Evolutionary conservation across 352 stramenopile genomes (phyloP).

Genomic region (Pythium phragmitis): DNA sequence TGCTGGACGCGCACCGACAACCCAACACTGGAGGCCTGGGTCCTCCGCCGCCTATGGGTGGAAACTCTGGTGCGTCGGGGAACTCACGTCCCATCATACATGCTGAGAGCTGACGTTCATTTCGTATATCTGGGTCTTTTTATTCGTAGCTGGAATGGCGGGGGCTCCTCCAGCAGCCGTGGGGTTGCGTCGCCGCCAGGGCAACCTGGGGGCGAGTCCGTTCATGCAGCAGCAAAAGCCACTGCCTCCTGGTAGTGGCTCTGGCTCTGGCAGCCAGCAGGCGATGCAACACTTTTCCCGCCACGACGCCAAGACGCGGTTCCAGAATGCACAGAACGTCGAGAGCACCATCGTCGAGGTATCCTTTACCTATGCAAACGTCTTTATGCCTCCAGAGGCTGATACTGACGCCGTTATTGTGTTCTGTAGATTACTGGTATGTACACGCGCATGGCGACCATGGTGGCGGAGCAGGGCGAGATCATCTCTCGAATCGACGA

Average conservation of each 20-base stretch:
- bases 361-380: not conserved
- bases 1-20: constrained; percentile 25
- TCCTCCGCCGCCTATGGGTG: constrained; percentile 6
- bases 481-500: constrained; percentile 84
- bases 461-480: constrained; percentile 80
- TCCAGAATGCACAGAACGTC: constrained; percentile 75
- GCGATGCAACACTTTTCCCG: constrained; percentile 60
- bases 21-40: constrained; percentile 9
- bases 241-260: constrained; percentile 21
- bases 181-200: constrained; percentile 56
- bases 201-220: constrained; percentile 57
- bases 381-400: too few relatives aligned
- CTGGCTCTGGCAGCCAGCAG: constrained; percentile 32
- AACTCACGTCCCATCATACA: too few relatives aligned
- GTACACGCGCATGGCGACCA: constrained; percentile 84
- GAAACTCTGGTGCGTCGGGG: constrained; percentile 9
- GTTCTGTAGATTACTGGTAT: constrained; percentile 71
- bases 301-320: constrained; percentile 69
- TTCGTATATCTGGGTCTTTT: not conserved
- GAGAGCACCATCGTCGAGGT: constrained; percentile 87
- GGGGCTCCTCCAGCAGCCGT: constrained; percentile 15
- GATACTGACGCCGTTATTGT: not conserved
- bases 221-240: constrained; percentile 76
- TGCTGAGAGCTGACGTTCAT: not conserved
- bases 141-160: not conserved